phyloP scores from a whole-genome alignment of 345 rosid species.

The Angophora floribunda region DNA sequence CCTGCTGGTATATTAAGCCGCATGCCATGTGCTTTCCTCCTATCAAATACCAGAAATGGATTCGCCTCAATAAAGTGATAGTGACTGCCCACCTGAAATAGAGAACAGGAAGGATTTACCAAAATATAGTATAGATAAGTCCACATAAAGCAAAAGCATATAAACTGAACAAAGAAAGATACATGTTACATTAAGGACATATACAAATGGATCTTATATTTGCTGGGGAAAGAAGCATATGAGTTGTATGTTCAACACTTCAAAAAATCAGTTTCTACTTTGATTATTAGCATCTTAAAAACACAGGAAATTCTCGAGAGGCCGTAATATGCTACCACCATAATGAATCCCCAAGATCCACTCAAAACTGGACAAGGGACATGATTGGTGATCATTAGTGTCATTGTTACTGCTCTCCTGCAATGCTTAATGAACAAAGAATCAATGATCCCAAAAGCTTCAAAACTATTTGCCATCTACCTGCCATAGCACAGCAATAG shows the following conservation, averaged over 20 bases:
- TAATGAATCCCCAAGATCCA: not conserved
- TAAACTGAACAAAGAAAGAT: not conserved
- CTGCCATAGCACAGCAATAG: not conserved
- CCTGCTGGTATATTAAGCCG: constrained; percentile 91
- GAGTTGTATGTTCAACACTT: not conserved
- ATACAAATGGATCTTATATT: not conserved
- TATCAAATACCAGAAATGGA: constrained; percentile 65
- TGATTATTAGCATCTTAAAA: not conserved
- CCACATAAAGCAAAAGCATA: not conserved
- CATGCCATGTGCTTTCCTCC: constrained; percentile 84
- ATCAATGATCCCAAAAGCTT: not conserved
- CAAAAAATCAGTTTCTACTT: not conserved
- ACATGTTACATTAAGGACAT: not conserved
- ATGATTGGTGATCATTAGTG: not conserved
- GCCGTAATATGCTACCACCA: not conserved
- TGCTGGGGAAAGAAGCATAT: not conserved
- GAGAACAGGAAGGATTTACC: not conserved
- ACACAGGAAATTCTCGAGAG: not conserved
- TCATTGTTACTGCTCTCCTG: not conserved
- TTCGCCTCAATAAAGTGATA: constrained; percentile 89
- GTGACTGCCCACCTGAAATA: constrained; percentile 95
- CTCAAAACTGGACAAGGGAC: not conserved
- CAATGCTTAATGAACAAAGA: not conserved
- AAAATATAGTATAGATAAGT: not conserved
- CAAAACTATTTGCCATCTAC: not conserved